Evolutionary conservation across 2,329 filamentous ascomycete genomes (phyloP), one percentile per base, ranked within the genome.

Genomic region (Penicillium sp.): DNA sequence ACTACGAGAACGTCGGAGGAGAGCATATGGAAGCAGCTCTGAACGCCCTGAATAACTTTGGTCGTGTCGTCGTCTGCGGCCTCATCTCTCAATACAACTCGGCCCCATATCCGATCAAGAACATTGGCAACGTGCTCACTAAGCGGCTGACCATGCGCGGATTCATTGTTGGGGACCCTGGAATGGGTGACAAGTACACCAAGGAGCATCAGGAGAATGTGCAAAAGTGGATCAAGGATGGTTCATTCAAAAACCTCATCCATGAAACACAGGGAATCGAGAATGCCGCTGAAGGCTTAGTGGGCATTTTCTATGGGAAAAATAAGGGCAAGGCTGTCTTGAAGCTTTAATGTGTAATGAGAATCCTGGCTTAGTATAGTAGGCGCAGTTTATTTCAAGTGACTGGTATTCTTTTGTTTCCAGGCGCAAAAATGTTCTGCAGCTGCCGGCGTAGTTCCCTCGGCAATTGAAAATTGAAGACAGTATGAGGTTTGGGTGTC

Each of bases 271-370:
- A 89, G 58, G 91, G 92, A 21, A 93, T 96, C 63, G 92, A 96
- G 64, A 88, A 91, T 64, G 89, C 89, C 1, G 81, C 87, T 6
- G 86, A 93, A 60, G 92, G 90, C 0, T 83, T 96, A 63, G 78
- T 94, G 13, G 90, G 88, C 13, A 88, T 96, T 82, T 83, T 95
- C 58, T 76, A 86, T 71, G 92, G 92, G 52, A 85, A 90, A 77
- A 96, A 96, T 81, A 91, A 93, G 78, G 92, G 92, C 69, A 96
- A 96, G 85, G 90, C 91, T 17, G 85, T 95, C 23, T 72, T 95
- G 70, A 90, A 91, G 82, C 86, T 90, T 44, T 69, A 87, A 53
- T 84, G 52, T 21, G 44, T 21, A 54, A 50, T 30, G 41, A 30
- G 3, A 58, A 48, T 47, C 7, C 47, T 58, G 49, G n/a, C n/a